Evolutionary conservation across 2,329 filamentous ascomycete species (phyloP).

Genomic region (Albifimbria verrucaria): DNA sequence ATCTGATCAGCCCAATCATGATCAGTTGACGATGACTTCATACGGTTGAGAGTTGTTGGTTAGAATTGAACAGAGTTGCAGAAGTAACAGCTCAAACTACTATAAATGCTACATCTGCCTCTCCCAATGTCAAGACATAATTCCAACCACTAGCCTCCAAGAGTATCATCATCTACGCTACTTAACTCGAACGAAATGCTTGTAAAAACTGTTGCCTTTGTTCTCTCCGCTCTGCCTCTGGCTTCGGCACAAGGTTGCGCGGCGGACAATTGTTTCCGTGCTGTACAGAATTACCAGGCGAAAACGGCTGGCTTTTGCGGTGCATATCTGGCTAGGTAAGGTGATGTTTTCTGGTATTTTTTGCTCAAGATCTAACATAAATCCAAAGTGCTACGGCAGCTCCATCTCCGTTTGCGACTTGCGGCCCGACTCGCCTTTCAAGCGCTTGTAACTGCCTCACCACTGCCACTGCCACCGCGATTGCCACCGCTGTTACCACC

Average conservation of each 20-base stretch:
- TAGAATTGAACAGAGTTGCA: too few species aligned
- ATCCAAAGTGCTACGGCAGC: neutral
- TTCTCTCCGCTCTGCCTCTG: neutral
- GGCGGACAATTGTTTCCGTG: constrained; percentile 2
- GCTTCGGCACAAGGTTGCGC: neutral
- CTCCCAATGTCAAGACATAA: neutral
- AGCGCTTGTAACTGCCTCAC: constrained; percentile 1
- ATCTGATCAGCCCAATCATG: neutral
- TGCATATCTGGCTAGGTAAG: neutral
- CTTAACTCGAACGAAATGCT: neutral
- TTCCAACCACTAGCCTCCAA: neutral
- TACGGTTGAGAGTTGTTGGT: neutral
- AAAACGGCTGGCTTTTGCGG: neutral
- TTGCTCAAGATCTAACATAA: neutral
- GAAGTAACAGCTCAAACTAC: too few species aligned
- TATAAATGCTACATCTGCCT: neutral
- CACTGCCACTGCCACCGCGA: neutral
- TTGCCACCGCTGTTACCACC: neutral
- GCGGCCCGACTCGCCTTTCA: constrained; percentile 1
- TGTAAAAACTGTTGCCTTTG: neutral
- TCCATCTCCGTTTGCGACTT: constrained; percentile 1
- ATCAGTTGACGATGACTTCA: neutral
- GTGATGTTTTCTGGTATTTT: neutral
- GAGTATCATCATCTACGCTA: neutral
- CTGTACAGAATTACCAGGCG: neutral